Evolutionary conservation across 805 yeast genomes (phyloP), one percentile per base, ranked within the genome.

Genomic region (Grigorovia humatica): DNA sequence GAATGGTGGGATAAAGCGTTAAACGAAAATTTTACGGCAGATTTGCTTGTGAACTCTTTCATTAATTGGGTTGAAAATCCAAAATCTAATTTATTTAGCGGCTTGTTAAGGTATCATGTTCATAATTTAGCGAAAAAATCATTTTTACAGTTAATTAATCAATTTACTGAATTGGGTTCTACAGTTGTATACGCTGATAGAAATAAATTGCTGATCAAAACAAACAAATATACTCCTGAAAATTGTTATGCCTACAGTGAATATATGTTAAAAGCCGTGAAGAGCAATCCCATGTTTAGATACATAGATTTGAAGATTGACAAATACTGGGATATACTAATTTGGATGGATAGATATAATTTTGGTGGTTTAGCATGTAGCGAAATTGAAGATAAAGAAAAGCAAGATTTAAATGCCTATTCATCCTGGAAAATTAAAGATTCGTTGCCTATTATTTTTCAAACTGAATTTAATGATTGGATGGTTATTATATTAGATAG

Each of bases 1-100:
- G 81, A 76, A 35, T 88, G 96, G 96, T 91, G 97, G 96, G 95
- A 88, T 60, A 85, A 82, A 61, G 97, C 96, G 0, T 69, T 86
- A 51, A 71, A 73, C 19, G 80, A 79, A 51, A 78, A 84, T 57
- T 58, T 72, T 9, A 81, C 83, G 53, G 96, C 96, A 0, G 97
- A 90, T 65, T 73, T 86, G 1, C 77, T 90, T 78, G 83, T 89
- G 55, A 87, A 87, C 59, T 77, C 81, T 29, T 81, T 91, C 64
- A 85, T 87, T 1, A 74, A 82, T 3, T 91, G 99, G 99, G 86
- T 89, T 23, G 88, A 87, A 57, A 79, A 82, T 48, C 79, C 86
- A 9, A 77, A 78, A 9, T 86, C 96, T 0, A 76, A 64, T 57
- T 69, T 93, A 23, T 90, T 85, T 66, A 95, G 88, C 65, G 80